A percentile compares a stretch with the other conserved stretches of the same genome.
phyloP scores from a whole-genome alignment of 345 rosid species.

The Hibiscus syriacus region DNA sequence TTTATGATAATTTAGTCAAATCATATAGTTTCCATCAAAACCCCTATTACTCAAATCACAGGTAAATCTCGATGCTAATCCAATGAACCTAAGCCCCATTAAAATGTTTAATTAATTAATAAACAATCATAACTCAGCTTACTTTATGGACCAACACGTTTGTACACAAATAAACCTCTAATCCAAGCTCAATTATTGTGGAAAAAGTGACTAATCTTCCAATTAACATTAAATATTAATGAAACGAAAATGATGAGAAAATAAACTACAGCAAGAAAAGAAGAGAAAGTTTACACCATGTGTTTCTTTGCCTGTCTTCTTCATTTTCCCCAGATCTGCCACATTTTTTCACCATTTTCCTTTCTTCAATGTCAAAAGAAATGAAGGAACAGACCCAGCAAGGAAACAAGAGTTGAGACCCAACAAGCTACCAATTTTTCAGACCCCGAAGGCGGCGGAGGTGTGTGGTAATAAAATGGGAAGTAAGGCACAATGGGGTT shows the following conservation, averaged over 20 bases:
- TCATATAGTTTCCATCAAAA: no score
- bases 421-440: slow-evolving; percentile 5
- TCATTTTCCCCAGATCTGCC: slow-evolving; percentile 30
- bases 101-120: background rate
- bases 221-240: slow-evolving; percentile 11
- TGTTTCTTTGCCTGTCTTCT: background rate
- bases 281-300: slow-evolving; percentile 2
- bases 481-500: slow-evolving; percentile 98
- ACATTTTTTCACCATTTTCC: slow-evolving; percentile 20
- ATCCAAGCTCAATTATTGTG: background rate
- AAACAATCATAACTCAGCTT: background rate
- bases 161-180: background rate
- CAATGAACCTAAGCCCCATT: background rate
- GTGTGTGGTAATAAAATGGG: slow-evolving; percentile 69
- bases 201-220: background rate
- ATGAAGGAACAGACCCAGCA: slow-evolving; percentile 19
- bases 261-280: slow-evolving; percentile 18
- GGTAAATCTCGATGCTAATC: background rate
- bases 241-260: slow-evolving; percentile 13
- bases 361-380: slow-evolving; percentile 15
- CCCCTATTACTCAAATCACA: background rate
- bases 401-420: background rate
- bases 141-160: background rate
- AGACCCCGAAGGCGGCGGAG: slow-evolving; percentile 41
- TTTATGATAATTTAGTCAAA: no score